Evolutionary conservation across 176 grass and related monocot genomes (phyloP), one percentile per base, ranked within the genome.

Genomic region (Carex cristatella): DNA sequence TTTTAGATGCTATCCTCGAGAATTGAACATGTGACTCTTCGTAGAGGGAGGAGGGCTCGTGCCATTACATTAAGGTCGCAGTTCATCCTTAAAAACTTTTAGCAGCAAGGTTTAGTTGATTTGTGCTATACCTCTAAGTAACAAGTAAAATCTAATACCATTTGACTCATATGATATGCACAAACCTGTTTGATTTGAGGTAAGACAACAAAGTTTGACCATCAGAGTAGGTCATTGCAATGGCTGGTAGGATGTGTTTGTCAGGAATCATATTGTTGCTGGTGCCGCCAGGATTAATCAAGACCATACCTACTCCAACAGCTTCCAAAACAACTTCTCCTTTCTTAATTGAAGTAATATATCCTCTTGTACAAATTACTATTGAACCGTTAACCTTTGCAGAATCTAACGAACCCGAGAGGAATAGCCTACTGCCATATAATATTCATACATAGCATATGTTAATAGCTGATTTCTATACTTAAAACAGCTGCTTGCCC

Each of bases 361-460:
- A 35, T 37, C 94, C 94, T 74, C 79, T 84, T 35, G 88, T 1
- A 74, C 91, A 97, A 68, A 90, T 91, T 23, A 97, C 91, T 37
- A 97, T 90, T 46, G 87, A 94, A 7, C 88, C 91, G 2, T 1
- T 92, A 32, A 81, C 85, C 86, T 94, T 94, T 4, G 42, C 73
- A 0, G 88, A 63, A 53, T 94, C 91, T 27, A 97, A 80, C 0
- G 91, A 87, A 0, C 80, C 85, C 23, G 87, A 1, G 7, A 35
- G 5, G 79, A 91, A 97, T 60, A 82, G 0, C 44, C 58, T 2
- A 1, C 94, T 97, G 89, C 88, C 30, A 0, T 10, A 4, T 37
- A 55, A 48, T 32, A 40, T 32, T 14, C 13, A 37, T 7, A 5
- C 5, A 28, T 8, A 14, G 1, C 0, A 0, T 23, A 68, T 35